A percentile compares a stretch with the other conserved stretches of the same genome.
Evolutionary conservation across 2,329 filamentous ascomycete genomes (phyloP).

Genomic region (Fusarium paranaense): DNA sequence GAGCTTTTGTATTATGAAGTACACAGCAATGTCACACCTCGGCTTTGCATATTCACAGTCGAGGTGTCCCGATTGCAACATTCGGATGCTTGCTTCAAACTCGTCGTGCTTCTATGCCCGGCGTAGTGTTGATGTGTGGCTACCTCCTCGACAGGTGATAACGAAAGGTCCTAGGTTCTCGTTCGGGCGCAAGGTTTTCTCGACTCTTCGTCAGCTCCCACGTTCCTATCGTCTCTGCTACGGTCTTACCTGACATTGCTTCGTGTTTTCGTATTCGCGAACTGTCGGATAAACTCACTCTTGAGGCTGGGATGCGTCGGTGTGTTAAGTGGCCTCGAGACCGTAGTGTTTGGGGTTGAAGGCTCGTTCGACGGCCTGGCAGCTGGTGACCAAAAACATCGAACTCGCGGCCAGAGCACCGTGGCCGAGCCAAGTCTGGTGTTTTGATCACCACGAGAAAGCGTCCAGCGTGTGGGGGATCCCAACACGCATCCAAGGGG

Average conservation of each 20-base stretch:
- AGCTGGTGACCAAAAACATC: not conserved
- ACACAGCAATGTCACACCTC: not conserved
- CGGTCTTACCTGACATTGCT: too few species aligned
- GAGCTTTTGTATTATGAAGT: too few species aligned
- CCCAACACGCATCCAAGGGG: not conserved
- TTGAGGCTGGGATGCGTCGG: too few species aligned
- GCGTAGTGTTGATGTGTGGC: too few species aligned
- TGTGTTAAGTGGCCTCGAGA: not conserved
- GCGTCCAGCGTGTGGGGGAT: not conserved
- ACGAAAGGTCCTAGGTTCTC: too few species aligned
- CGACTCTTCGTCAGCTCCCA: too few species aligned
- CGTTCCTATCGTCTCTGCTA: too few species aligned
- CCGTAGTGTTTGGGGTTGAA: not conserved
- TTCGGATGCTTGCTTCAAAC: not conserved
- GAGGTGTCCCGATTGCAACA: not conserved
- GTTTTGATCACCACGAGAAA: not conserved
- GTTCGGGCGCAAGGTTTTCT: too few species aligned
- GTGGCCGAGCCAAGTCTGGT: not conserved
- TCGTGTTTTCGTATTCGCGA: too few species aligned
- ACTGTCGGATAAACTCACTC: too few species aligned
- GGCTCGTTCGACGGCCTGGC: not conserved
- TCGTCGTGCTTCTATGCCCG: not conserved
- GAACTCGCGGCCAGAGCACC: not conserved
- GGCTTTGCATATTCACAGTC: not conserved
- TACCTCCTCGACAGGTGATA: too few species aligned